Evolutionary conservation across 441 rosid genomes (phyloP).

Genomic region (Adansonia madagascariensis): DNA sequence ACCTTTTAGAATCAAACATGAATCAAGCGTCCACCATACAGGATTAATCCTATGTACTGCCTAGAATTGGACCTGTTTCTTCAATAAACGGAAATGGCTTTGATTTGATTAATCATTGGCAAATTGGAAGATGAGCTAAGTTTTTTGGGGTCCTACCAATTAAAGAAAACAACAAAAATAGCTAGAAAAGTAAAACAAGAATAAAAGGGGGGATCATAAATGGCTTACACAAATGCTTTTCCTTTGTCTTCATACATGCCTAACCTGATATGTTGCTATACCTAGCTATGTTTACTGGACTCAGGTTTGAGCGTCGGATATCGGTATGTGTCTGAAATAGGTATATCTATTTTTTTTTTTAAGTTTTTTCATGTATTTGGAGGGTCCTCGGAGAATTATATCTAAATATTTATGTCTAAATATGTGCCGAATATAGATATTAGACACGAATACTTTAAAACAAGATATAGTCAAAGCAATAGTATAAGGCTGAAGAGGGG

Average conservation of each 20-base stretch:
- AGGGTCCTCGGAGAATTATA: too few relatives aligned
- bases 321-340: too few relatives aligned
- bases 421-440: too few relatives aligned
- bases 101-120: constrained; percentile 38
- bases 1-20: constrained; percentile 10
- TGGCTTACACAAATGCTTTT: constrained; percentile 7
- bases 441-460: too few relatives aligned
- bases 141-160: constrained; percentile 38
- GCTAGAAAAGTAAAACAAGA: constrained; percentile 3
- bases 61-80: constrained; percentile 17
- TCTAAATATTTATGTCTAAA: too few relatives aligned
- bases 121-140: constrained; percentile 17
- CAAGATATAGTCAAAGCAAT: too few relatives aligned
- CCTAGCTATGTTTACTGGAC: neutral
- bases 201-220: constrained; percentile 3
- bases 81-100: constrained; percentile 17
- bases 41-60: constrained; percentile 21
- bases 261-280: constrained; percentile 19
- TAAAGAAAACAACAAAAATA: constrained; percentile 35
- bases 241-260: constrained; percentile 29
- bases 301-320: too few relatives aligned
- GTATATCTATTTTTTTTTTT: too few relatives aligned
- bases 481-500: constrained; percentile 25
- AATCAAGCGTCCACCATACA: constrained; percentile 5
- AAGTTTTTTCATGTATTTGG: too few relatives aligned